These are phyloP conservation scores for Akanthomyces dipterigenus DNA, from an alignment of 2,329 filamentous ascomycete genomes.

Conservation along the genomic window DNA sequence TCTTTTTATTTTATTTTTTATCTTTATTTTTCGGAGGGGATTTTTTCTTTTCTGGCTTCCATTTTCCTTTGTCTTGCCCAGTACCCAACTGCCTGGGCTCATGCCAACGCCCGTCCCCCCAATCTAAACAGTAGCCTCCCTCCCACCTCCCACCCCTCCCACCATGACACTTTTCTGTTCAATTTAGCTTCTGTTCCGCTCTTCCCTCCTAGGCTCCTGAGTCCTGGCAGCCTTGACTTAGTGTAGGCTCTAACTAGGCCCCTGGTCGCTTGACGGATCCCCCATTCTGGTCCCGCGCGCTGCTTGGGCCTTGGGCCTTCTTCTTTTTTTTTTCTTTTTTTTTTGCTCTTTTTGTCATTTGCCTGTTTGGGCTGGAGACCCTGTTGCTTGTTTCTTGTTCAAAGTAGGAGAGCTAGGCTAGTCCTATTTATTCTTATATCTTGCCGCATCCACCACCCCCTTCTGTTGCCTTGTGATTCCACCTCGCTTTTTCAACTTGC, in stretches of 20 bases:
- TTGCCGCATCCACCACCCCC: conserved; percentile 8
- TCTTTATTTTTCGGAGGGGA: no score
- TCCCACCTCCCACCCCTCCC: not conserved
- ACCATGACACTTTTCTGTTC: not conserved
- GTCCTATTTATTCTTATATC: conserved; percentile 12
- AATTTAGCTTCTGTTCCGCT: not conserved
- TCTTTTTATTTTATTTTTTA: not conserved
- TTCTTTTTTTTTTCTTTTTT: not conserved
- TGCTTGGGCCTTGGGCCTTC: conserved; percentile 6
- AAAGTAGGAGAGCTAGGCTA: not conserved
- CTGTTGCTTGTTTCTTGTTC: not conserved
- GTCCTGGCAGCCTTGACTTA: not conserved
- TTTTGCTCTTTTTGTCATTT: not conserved
- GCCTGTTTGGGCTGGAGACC: not conserved
- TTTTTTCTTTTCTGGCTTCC: not conserved
- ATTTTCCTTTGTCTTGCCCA: not conserved
- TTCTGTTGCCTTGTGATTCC: not conserved
- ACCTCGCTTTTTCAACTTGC: not conserved
- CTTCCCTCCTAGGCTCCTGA: no score
- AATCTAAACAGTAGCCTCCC: conserved; percentile 20
- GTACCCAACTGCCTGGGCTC: conserved; percentile 16
- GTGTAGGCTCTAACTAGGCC: not conserved
- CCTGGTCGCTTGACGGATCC: conserved; percentile 6
- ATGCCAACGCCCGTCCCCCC: conserved; percentile 28
- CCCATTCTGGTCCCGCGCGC: conserved; percentile 5